Percentiles rank a stretch among this genome's conserved stretches.
Conservation (phyloP, 1,284 basidiomycete genomes). For the Pseudomicrostroma phylloplanum region DNA sequence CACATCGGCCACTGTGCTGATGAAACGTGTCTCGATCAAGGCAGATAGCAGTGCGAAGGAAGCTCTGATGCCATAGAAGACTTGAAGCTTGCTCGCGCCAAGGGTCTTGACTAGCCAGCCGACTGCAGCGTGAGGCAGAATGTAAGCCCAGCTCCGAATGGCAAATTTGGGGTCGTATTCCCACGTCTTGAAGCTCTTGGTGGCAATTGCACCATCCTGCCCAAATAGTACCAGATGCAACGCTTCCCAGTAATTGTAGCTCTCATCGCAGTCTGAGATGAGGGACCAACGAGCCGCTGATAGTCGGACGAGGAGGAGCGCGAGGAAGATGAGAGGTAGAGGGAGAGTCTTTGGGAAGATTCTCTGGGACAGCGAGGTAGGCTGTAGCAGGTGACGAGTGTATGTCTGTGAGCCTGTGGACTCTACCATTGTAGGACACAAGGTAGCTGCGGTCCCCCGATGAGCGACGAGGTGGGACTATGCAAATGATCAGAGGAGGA, state of each 20-base stretch:
- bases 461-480: no score
- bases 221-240: constrained; percentile 64
- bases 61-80: constrained; percentile 83
- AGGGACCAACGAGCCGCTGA: constrained; percentile 88
- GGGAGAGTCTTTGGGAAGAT: no score
- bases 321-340: constrained; percentile 61
- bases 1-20: constrained; percentile 69
- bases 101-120: constrained; percentile 15
- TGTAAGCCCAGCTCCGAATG: constrained; percentile 91
- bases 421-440: no score
- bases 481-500: no score
- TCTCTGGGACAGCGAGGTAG: no score
- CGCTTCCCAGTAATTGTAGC: constrained; percentile 97
- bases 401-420: no score
- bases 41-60: constrained; percentile 69
- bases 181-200: constrained; percentile 87
- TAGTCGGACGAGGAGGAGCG: constrained; percentile 74
- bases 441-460: no score
- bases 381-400: no score
- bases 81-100: constrained; percentile 56
- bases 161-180: constrained; percentile 85
- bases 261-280: constrained; percentile 89
- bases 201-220: constrained; percentile 17
- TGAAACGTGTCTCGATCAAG: constrained; percentile 76
- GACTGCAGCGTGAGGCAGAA: constrained; percentile 54